Conservation (phyloP, 2,329 filamentous ascomycete species). For the Pyrenophora tritici-repentis region DNA sequence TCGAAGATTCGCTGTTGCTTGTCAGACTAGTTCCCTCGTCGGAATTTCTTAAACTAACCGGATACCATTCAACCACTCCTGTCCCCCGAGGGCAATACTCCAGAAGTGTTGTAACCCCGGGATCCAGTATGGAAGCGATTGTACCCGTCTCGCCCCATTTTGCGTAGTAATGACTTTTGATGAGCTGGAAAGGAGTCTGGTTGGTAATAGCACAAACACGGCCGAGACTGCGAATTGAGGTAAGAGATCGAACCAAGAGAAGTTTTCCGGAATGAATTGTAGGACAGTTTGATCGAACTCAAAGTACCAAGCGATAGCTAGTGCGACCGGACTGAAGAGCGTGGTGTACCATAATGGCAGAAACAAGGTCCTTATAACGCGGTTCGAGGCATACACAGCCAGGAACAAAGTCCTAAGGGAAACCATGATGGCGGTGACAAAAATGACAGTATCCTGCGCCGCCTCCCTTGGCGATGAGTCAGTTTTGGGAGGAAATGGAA, state of each 20-base stretch:
- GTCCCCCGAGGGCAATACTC: conserved; percentile 54
- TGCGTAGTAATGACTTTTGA: conserved; percentile 18
- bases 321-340: conserved; percentile 38
- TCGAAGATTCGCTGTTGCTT: conserved; percentile 41
- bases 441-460: conserved; percentile 4
- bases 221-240: conserved; percentile 36
- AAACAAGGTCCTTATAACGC: conserved; percentile 41
- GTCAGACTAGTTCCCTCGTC: conserved; percentile 11
- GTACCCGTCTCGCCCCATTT: conserved; percentile 49
- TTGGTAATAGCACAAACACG: conserved; percentile 36
- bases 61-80: conserved; percentile 51
- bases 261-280: conserved; percentile 27
- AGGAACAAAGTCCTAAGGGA: conserved; percentile 40
- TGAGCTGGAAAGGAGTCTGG: conserved; percentile 36
- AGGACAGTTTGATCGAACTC: conserved; percentile 25
- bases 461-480: conserved; percentile 7
- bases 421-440: conserved; percentile 30
- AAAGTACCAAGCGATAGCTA: conserved; percentile 31
- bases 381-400: conserved; percentile 41
- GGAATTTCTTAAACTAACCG: conserved; percentile 37
- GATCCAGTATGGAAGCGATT: conserved; percentile 63
- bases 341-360: conserved; percentile 41
- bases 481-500: conserved; percentile 8
- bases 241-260: conserved; percentile 36
- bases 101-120: conserved; percentile 62